Base-by-base conservation (phyloP, 1,139 yeast genomes). In the Diutina pseudorugosa region DNA sequence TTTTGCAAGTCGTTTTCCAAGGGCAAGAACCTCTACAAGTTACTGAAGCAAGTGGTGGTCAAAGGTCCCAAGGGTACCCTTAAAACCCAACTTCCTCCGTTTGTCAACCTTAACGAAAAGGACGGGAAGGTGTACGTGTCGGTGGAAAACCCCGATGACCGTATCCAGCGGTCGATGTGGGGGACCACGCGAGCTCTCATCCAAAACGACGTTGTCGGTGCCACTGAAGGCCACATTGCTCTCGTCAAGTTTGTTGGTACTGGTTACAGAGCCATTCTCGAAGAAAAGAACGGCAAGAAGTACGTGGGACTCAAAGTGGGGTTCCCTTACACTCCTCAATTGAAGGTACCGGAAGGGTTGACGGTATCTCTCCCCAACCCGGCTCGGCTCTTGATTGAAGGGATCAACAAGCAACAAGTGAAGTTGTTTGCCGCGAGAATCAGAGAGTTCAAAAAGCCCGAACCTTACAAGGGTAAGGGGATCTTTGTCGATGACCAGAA, bases 391-490 rank as follows among this genome's bases (percentile, higher is more conserved):
- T 75, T 93, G 55, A 73, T 94, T 44, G 95, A 89, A 66, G 98
- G 98, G 36, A 71, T 82, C 51, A 85, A 93, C 69, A 87, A 88
- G 68, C 96, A 91, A 67, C 84, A 84, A 63, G 93, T 94, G 45
- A 85, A 83, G 62, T 76, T 85, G 55, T 87, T 89, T 67, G 98
- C 98, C 19, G 96, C 96, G 20, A 79, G 82, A 54, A 77, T 94
- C 59, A 83, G 98, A 67, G 82, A 80, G 61, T 81, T 80, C 73
- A 87, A 89, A 67, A 95, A 95, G 57, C 99, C 99, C 44, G 99
- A 94, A 70, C 97, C 98, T 44, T 94, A 94, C 69, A 94, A 94
- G 71, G 98, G 98, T 65, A 94, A 94, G 69, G 99, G 99, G 63
- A 86, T 94, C 53, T 94, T 85, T 65, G 85, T 94, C 53, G 88